Conservation (phyloP, 306 rosid genomes). For the Cucumis cinereus region DNA sequence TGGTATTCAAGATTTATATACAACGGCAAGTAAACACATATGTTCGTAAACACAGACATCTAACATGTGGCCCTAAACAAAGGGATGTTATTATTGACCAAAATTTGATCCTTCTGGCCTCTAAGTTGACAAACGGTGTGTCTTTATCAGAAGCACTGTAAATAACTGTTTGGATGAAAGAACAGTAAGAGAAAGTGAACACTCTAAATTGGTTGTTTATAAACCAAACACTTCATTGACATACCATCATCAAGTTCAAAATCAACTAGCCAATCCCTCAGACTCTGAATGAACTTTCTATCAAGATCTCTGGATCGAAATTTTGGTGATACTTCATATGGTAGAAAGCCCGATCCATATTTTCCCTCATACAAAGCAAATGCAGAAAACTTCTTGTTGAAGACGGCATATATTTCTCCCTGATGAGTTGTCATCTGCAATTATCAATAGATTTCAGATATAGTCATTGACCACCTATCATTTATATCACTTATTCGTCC, state of each 20-base stretch:
- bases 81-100: not conserved
- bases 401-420: conserved; percentile 34
- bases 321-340: conserved; percentile 37
- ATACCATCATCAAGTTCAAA: conserved; percentile 43
- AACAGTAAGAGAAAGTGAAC: not conserved
- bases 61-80: not conserved
- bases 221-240: not conserved
- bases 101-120: not conserved
- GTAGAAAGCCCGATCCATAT: conserved; percentile 17
- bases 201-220: not conserved
- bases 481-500: not conserved
- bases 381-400: conserved; percentile 33
- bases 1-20: not conserved
- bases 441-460: not conserved
- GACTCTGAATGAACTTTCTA: conserved; percentile 13
- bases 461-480: not conserved
- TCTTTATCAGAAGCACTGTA: not conserved
- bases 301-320: conserved; percentile 27
- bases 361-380: conserved; percentile 54
- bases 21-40: not conserved
- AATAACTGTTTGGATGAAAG: not conserved
- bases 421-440: conserved; percentile 28
- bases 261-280: conserved; percentile 50
- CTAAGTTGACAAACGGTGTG: not conserved
- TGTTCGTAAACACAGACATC: not conserved